phyloP scores from a whole-genome alignment of 306 rosid species.

The Sphenostylis stenocarpa region DNA sequence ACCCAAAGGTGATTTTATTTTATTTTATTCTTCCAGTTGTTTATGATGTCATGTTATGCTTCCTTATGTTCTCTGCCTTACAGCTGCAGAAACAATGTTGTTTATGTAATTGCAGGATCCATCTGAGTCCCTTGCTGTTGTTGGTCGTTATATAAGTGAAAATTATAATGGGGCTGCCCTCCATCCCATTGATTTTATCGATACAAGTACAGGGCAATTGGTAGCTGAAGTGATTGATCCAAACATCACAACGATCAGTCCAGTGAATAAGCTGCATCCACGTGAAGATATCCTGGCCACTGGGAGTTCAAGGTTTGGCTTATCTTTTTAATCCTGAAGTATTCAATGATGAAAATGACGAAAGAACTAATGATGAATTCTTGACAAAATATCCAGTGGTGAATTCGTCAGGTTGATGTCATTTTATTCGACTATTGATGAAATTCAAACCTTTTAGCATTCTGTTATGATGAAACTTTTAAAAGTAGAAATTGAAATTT shows the following conservation, averaged over 20 bases:
- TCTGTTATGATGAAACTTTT: background rate
- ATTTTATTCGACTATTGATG: background rate
- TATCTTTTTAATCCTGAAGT: background rate
- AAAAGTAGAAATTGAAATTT: background rate
- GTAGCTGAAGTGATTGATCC: slow-evolving; percentile 95
- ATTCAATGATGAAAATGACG: background rate
- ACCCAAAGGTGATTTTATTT: slow-evolving; percentile 71
- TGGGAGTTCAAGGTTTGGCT: slow-evolving; percentile 84
- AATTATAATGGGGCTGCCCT: slow-evolving; percentile 90
- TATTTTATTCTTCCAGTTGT: background rate
- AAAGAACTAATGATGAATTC: background rate
- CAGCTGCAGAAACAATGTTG: background rate
- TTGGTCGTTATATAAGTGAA: slow-evolving; percentile 95
- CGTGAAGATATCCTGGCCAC: slow-evolving; percentile 81
- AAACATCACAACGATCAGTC: slow-evolving; percentile 84
- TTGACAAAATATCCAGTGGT: background rate
- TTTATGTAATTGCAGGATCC: slow-evolving; percentile 63
- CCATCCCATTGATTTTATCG: slow-evolving; percentile 96
- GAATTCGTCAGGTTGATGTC: background rate
- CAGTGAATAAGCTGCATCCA: slow-evolving; percentile 94
- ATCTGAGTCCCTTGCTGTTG: slow-evolving; percentile 80
- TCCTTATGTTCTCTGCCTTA: background rate
- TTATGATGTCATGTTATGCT: background rate
- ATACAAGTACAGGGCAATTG: slow-evolving; percentile 78
- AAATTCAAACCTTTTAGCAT: background rate